Evolutionary conservation across 352 stramenopile genomes (phyloP).

Genomic region (Peronosclerospora sorghi): DNA sequence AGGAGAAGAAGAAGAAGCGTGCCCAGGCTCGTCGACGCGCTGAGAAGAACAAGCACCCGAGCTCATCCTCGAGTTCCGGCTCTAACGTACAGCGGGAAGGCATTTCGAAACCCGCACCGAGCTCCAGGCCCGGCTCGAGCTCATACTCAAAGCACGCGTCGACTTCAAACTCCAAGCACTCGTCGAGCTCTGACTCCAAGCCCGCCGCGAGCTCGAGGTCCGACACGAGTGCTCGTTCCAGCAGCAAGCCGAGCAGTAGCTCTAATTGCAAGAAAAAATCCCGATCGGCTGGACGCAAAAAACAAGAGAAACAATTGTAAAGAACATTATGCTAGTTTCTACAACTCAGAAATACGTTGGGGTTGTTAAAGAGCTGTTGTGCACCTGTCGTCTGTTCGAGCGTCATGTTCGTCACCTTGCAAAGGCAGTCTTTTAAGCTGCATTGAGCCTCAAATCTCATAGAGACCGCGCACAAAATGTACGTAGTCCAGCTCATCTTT

Average conservation of each 20-base stretch:
- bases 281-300: slow-evolving; percentile 16
- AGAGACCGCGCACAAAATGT: slow-evolving; percentile 18
- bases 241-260: slow-evolving; percentile 19
- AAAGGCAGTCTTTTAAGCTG: slow-evolving; percentile 6
- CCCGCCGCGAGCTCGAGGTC: background rate
- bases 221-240: slow-evolving; percentile 10
- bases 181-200: too few species aligned
- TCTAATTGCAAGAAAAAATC: slow-evolving; percentile 18
- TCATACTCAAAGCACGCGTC: background rate
- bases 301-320: slow-evolving; percentile 20
- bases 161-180: slow-evolving; percentile 12
- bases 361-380: slow-evolving; percentile 2
- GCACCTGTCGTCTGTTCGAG: background rate
- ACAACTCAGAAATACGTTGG: slow-evolving; percentile 7
- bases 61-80: slow-evolving; percentile 8
- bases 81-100: slow-evolving; percentile 8
- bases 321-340: slow-evolving; percentile 5
- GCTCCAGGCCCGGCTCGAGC: slow-evolving; percentile 1
- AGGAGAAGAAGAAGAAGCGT: slow-evolving; percentile 64
- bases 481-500: slow-evolving; percentile 24
- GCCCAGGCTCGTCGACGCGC: slow-evolving; percentile 47
- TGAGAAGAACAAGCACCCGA: slow-evolving; percentile 45
- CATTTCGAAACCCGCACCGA: slow-evolving; percentile 16
- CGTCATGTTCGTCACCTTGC: slow-evolving; percentile 5
- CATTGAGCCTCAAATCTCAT: slow-evolving; percentile 15